phyloP scores from a whole-genome alignment of 148 eudicot species.

The Amaranthus palmeri region DNA sequence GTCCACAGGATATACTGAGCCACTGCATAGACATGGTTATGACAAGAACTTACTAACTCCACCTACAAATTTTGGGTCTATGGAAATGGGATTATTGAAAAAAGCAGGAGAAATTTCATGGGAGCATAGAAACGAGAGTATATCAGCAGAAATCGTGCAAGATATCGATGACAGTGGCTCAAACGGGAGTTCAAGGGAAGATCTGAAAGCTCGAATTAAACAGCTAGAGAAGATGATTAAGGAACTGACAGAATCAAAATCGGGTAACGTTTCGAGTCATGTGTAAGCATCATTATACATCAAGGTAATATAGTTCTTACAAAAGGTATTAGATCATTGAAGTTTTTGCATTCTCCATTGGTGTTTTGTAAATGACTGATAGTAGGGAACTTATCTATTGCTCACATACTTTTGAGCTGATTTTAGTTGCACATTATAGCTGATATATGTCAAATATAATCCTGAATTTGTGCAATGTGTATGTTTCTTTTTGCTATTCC shows the following conservation, averaged over 20 bases:
- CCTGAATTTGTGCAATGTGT: neutral
- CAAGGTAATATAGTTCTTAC: neutral
- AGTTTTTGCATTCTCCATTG: neutral
- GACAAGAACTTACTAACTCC: neutral
- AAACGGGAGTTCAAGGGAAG: neutral
- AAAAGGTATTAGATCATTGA: neutral
- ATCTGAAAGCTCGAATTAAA: conserved; percentile 3
- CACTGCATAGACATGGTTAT: neutral
- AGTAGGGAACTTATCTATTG: neutral
- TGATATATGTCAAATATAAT: neutral
- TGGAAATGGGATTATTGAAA: neutral
- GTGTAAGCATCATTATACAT: neutral
- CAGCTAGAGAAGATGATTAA: conserved; percentile 14
- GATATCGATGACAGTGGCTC: neutral
- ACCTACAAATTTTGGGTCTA: neutral
- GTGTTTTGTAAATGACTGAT: neutral
- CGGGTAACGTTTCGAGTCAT: neutral
- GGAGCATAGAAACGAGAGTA: neutral
- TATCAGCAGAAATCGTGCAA: neutral
- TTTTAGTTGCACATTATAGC: neutral
- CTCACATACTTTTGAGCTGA: neutral
- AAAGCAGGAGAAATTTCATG: neutral
- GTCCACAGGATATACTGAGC: neutral
- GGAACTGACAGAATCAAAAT: conserved; percentile 2
- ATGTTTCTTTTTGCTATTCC: neutral